A percentile compares a stretch with the other conserved stretches of the same genome.
Conservation (phyloP, 1,284 basidiomycete genomes). For the Rhodotorula mucilaginosa region DNA sequence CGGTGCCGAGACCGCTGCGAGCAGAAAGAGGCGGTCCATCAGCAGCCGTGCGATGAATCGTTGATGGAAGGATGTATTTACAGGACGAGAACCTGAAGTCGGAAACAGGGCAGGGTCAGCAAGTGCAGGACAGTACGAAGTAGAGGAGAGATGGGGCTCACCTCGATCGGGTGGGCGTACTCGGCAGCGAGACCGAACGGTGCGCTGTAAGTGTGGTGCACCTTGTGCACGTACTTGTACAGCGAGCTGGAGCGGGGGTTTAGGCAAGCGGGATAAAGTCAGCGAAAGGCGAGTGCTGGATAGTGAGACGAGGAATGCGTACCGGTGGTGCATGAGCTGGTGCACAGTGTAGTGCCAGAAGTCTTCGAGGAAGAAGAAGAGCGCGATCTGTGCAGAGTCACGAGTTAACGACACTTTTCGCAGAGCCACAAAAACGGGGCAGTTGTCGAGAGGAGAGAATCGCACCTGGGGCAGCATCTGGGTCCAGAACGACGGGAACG, state of each 20-base stretch:
- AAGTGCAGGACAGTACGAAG: no score
- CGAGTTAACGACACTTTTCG: no score
- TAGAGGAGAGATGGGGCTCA: background rate
- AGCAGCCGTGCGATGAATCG: conserved; percentile 52
- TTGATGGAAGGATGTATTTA: conserved; percentile 19
- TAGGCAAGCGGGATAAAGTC: background rate
- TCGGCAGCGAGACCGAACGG: conserved; percentile 97
- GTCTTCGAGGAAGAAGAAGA: conserved; percentile 94
- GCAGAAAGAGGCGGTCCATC: background rate
- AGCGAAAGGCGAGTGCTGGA: background rate
- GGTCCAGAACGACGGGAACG: conserved; percentile 64
- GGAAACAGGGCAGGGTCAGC: background rate
- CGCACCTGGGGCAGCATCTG: conserved; percentile 64
- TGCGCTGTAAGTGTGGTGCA: conserved; percentile 84
- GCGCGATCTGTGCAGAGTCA: conserved; percentile 54
- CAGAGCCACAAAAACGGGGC: no score
- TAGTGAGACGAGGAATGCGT: conserved; percentile 38
- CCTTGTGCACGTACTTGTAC: conserved; percentile 97
- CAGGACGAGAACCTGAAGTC: conserved; percentile 46
- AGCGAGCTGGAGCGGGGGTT: conserved; percentile 49
- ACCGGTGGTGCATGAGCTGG: conserved; percentile 65
- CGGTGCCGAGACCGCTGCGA: conserved; percentile 34
- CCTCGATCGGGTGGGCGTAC: conserved; percentile 60
- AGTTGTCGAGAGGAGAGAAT: no score
- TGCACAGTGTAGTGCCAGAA: conserved; percentile 34